Base-by-base conservation (phyloP, 352 stramenopile species). In the Phytophthora hibernalis region DNA sequence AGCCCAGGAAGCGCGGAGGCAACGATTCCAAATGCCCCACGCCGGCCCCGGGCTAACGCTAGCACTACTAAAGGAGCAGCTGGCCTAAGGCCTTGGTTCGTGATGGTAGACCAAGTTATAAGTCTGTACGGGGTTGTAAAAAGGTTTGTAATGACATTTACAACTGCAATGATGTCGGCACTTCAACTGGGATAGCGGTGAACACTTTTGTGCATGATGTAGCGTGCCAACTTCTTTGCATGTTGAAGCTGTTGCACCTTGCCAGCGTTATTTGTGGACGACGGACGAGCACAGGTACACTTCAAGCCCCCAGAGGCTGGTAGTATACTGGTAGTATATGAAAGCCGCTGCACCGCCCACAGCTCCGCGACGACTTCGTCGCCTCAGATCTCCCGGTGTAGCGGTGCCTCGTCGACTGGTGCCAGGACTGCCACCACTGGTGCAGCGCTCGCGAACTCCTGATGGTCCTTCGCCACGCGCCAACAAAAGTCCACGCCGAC, bases 261-360 rank as follows among this genome's bases (percentile, higher is more conserved):
- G 2, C 24, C 7, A 20, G 13, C 43, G 31, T 50, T 60, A 51
- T 50, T 50, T 60, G 26, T 20, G n/a, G n/a, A 24, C 63, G 40
- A 47, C 20, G 40, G 21, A 26, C n/a, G 18, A 20, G 28, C n/a
- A 26, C 3, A 33, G 28, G 28, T 9, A 33, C 28, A 11, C 8
- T 33, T 2, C 11, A 33, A 31, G 3, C 28, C 28, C 28, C 28
- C 31, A 37, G 31, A 40, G 33, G 12, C 3, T 6, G 5, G 33
- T 40, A 54, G 51, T 67, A 66, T 43, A 77, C 3, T 6, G 5
- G 33, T 40, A 54, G 51, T 67, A 66, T 43, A 77, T 71, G 61
- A 63, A 64, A 35, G 55, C 40, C 18, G 56, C 61, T 33, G 57
- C 24, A 21, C 57, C 62, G 24, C 54, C 59, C 28, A 45, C 43